A percentile compares a stretch with the other conserved stretches of the same genome.
Evolutionary conservation across 2,329 filamentous ascomycete genomes (phyloP).

Genomic region (Fusarium sp.): DNA sequence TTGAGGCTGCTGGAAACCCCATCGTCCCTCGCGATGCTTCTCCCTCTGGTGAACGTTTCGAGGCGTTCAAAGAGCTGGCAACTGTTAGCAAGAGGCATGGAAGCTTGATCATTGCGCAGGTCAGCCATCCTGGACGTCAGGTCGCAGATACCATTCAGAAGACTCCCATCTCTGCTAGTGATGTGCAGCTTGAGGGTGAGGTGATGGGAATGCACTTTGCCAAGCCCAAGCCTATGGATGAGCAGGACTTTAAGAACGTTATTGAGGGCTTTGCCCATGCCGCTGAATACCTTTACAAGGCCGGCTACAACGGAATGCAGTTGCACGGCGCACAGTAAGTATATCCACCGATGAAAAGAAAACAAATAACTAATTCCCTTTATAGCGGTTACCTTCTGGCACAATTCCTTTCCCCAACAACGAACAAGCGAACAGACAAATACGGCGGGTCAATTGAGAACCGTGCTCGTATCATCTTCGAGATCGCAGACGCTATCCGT

Average conservation of each 20-base stretch:
- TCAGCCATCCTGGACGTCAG: conserved; percentile 63
- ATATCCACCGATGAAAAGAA: accelerated
- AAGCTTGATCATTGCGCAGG: conserved; percentile 69
- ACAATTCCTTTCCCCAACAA: conserved; percentile 64
- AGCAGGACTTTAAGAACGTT: conserved; percentile 67
- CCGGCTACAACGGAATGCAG: conserved; percentile 67
- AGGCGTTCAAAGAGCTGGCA: conserved; percentile 69
- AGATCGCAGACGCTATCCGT: conserved; percentile 56
- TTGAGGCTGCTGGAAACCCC: conserved; percentile 67
- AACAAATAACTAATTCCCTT: not conserved
- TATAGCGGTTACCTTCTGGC: conserved; percentile 62
- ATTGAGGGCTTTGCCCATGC: conserved; percentile 72
- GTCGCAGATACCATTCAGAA: conserved; percentile 46
- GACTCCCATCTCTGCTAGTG: conserved; percentile 57
- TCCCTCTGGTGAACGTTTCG: conserved; percentile 69
- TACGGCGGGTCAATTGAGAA: conserved; percentile 61
- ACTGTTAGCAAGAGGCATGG: conserved; percentile 67
- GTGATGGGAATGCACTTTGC: conserved; percentile 52
- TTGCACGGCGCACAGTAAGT: conserved; percentile 63
- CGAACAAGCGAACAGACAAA: conserved; percentile 64
- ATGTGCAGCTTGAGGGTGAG: conserved; percentile 50
- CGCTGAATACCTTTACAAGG: conserved; percentile 71
- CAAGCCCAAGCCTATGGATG: conserved; percentile 64
- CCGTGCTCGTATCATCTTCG: conserved; percentile 59
- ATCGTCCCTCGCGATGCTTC: conserved; percentile 67